A percentile compares a stretch with the other conserved stretches of the same genome.
phyloP scores from a whole-genome alignment of 2,329 filamentous ascomycete genomes.

The Aphanocladium album region DNA sequence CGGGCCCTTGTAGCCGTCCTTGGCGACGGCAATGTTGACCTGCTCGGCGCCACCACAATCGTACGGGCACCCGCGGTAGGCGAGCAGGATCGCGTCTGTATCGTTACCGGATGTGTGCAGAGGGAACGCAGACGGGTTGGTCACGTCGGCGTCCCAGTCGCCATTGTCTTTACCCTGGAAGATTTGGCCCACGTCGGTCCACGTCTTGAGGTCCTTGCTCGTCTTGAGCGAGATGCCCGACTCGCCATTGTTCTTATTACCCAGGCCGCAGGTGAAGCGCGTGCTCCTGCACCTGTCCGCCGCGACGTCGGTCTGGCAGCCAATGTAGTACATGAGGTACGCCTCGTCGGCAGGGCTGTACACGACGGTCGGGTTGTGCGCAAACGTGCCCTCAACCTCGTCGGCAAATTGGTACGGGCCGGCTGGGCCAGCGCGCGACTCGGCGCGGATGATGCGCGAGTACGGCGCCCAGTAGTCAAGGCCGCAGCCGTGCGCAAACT shows the following conservation, averaged over 20 bases:
- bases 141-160: conserved; percentile 25
- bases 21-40: conserved; percentile 19
- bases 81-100: conserved; percentile 17
- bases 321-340: conserved; percentile 43
- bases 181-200: conserved; percentile 17
- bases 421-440: conserved; percentile 36
- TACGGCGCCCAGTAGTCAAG: conserved; percentile 43
- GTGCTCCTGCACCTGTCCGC: conserved; percentile 12
- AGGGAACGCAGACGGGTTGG: conserved; percentile 38
- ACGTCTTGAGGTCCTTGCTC: conserved; percentile 17
- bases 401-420: conserved; percentile 40
- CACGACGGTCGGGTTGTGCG: conserved; percentile 41
- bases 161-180: conserved; percentile 15
- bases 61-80: conserved; percentile 18
- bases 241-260: conserved; percentile 20
- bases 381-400: conserved; percentile 36
- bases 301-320: conserved; percentile 19
- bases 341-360: conserved; percentile 39
- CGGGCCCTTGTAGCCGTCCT: conserved; percentile 14
- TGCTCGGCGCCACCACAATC: conserved; percentile 16
- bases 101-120: conserved; percentile 20
- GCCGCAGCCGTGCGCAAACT: conserved; percentile 42
- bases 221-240: conserved; percentile 24
- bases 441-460: conserved; percentile 40
- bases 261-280: conserved; percentile 18